These are phyloP conservation scores for Ogataea saltuana DNA, from an alignment of 805 yeast genomes.

Conservation along the genomic window DNA sequence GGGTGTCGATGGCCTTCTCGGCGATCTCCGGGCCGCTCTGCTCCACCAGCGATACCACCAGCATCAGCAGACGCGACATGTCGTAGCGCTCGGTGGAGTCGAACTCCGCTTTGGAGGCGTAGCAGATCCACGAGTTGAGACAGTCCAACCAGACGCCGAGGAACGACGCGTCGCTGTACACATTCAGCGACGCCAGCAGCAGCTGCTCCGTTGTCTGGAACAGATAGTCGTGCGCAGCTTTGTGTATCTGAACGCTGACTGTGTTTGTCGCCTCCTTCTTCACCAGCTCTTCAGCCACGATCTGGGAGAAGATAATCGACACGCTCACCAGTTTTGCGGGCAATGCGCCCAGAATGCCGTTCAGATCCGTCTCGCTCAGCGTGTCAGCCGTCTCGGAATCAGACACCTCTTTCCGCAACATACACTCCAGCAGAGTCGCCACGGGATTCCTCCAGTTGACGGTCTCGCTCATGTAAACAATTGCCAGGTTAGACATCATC, in stretches of 20 bases:
- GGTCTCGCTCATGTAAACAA: constrained; percentile 45
- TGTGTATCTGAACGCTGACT: constrained; percentile 37
- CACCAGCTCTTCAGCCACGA: constrained; percentile 52
- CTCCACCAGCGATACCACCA: constrained; percentile 23
- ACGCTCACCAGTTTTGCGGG: constrained; percentile 16
- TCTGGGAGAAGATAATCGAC: constrained; percentile 41
- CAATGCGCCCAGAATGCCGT: background rate
- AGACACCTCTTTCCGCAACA: constrained; percentile 10
- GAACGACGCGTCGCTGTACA: constrained; percentile 9
- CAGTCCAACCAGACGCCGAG: constrained; percentile 32
- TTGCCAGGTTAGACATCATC: constrained; percentile 54
- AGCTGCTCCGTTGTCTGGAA: constrained; percentile 36
- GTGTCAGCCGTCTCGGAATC: constrained; percentile 3
- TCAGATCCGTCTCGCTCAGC: constrained; percentile 5
- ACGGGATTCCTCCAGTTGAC: constrained; percentile 45
- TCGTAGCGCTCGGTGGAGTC: constrained; percentile 34
- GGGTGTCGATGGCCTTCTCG: constrained; percentile 34
- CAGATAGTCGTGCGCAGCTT: constrained; percentile 37
- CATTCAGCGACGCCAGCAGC: constrained; percentile 13
- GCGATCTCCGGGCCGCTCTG: constrained; percentile 16
- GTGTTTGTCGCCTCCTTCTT: constrained; percentile 37
- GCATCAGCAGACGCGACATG: constrained; percentile 19
- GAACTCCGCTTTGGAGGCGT: constrained; percentile 40
- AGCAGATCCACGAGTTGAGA: constrained; percentile 39
- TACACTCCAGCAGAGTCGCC: constrained; percentile 23